Percentiles rank a stretch among this genome's conserved stretches.
phyloP scores from a whole-genome alignment of 345 rosid genomes.

The Murraya paniculata region DNA sequence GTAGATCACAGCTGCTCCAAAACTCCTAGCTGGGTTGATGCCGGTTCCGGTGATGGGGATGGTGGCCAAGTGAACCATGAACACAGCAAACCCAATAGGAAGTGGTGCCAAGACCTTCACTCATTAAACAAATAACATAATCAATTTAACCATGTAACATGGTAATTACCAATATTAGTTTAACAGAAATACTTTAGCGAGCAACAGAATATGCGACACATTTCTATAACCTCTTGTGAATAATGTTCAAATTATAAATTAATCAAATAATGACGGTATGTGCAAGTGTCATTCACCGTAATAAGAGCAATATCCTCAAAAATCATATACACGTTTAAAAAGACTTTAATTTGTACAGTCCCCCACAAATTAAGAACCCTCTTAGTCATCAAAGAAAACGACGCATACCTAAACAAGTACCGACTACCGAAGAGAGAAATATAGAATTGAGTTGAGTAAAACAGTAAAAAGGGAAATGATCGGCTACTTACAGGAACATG shows the following conservation, averaged over 20 bases:
- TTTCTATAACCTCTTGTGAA: too few species aligned
- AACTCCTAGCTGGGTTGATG: constrained; percentile 95
- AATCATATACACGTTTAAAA: not conserved
- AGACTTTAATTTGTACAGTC: not conserved
- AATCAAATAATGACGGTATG: too few species aligned
- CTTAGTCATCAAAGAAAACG: constrained; percentile 6
- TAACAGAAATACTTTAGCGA: too few species aligned
- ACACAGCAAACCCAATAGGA: constrained; percentile 94
- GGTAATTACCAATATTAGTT: not conserved
- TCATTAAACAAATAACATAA: not conserved
- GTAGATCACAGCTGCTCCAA: constrained; percentile 91
- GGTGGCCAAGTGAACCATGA: constrained; percentile 93
- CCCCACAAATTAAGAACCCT: not conserved
- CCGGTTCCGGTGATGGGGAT: constrained; percentile 95
- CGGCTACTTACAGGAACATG: constrained; percentile 63
- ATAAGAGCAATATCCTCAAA: not conserved
- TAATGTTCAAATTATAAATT: too few species aligned
- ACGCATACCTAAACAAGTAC: not conserved
- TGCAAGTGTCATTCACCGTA: too few species aligned
- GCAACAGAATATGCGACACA: too few species aligned
- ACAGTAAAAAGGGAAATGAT: not conserved
- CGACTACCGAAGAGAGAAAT: not conserved
- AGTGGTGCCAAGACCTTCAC: constrained; percentile 90
- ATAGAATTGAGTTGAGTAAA: not conserved
- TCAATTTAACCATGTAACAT: not conserved